Evolutionary conservation across 2,329 filamentous ascomycete species (phyloP), one percentile per base, ranked within the genome.

Genomic region (Blastomyces emzantsi): DNA sequence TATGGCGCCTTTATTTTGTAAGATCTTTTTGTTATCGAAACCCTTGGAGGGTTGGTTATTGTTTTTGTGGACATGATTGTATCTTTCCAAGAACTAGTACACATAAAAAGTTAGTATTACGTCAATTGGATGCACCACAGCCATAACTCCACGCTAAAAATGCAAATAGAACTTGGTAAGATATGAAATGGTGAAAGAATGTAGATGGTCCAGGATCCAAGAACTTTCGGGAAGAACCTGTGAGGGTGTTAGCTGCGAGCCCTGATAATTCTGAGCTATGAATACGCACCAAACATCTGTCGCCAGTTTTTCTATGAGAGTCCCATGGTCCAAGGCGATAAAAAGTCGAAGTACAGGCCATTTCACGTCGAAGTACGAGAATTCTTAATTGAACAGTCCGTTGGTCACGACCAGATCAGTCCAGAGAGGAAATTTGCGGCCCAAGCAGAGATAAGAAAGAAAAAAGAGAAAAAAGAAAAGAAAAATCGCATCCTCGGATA

Each of bases 31-130:
- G 73, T 69, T 51, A 76, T 71, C 68, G 75, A 70, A 65, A 76
- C 70, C 68, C 73, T 72, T 63, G 73, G 72, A 62, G 73, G 68
- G 68, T 75, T 74, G 64, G 69, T 73, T 68, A 73, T 76, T 65
- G 71, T 72, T 66, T 72, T 73, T 60, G 72, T 68, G 70, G 74
- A 73, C 76, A 77, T 78, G 70, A 64, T 28, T 60, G 19, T 60
- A 41, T 33, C 36, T 22, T 45, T n/a, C 43, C 41, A 49, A 36
- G 43, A 33, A 60, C 58, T 60, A 60, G 17, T n/a, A 47, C 58
- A 49, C 58, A 60, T 43, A 49, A 49, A 15, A 36, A 60, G 58
- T 74, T 69, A 69, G 62, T 70, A 64, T 64, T 66, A 56, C 59
- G 64, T 68, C 67, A 71, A 47, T 45, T 36, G 41, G 60, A 61